phyloP scores from a whole-genome alignment of 2,329 filamentous ascomycete species.

The Cordyceps fumosorosea region DNA sequence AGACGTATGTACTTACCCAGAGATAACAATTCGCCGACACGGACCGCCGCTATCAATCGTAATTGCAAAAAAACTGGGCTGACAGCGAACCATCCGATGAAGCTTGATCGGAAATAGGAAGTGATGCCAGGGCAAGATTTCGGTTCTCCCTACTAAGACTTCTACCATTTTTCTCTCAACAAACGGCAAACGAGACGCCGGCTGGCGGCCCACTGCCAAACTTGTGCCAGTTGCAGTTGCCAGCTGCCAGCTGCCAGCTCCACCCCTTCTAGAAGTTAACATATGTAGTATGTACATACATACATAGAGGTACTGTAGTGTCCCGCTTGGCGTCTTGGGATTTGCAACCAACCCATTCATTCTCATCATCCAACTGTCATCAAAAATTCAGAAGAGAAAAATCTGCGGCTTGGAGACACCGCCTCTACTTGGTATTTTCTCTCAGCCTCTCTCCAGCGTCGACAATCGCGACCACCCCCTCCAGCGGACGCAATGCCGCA shows the following conservation, averaged over 20 bases:
- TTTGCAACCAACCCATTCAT: background rate
- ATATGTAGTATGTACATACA: too few species aligned
- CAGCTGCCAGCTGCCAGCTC: background rate
- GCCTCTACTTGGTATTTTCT: background rate
- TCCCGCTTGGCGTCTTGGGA: background rate
- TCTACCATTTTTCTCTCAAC: background rate
- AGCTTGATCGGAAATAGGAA: background rate
- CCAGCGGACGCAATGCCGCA: background rate
- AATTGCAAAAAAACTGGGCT: background rate
- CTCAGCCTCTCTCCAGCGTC: background rate
- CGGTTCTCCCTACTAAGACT: background rate
- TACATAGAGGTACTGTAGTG: too few species aligned
- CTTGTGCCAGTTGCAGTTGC: too few species aligned
- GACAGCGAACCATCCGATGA: background rate
- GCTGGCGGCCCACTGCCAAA: background rate
- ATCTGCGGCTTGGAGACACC: background rate
- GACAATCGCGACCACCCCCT: background rate
- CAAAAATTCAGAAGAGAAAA: background rate
- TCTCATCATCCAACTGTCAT: background rate
- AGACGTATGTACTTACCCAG: background rate
- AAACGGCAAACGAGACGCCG: background rate
- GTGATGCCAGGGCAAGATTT: background rate
- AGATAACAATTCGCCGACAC: background rate
- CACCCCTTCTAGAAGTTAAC: background rate
- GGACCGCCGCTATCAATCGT: background rate